These are phyloP conservation scores for Cornus kousa DNA, from an alignment of 148 eudicot genomes.

Conservation along the genomic window DNA sequence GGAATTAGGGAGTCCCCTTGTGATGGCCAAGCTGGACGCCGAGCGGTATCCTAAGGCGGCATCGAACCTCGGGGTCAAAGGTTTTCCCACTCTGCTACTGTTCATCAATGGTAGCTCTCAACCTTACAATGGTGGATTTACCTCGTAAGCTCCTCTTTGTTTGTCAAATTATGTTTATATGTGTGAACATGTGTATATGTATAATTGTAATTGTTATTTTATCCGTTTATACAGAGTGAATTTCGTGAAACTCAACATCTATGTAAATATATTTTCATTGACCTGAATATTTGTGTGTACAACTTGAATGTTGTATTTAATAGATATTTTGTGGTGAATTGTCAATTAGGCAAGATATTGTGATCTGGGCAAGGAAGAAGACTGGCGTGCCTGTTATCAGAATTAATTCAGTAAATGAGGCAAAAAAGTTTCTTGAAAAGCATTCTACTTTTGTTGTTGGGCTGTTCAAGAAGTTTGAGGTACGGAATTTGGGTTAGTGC, in stretches of 20 bases:
- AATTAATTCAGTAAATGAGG: constrained; percentile 54
- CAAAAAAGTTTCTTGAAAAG: constrained; percentile 64
- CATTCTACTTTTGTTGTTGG: constrained; percentile 59
- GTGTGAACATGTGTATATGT: neutral
- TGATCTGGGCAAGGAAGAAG: constrained; percentile 89
- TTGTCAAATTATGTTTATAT: neutral
- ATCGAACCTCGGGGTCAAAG: constrained; percentile 63
- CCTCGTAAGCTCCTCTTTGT: constrained; percentile 45
- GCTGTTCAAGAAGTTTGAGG: constrained; percentile 77
- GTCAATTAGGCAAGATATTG: constrained; percentile 70
- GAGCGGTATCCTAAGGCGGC: constrained; percentile 74
- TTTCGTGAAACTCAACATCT: too few relatives aligned
- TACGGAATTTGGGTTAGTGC: constrained; percentile 17
- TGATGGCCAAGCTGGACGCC: constrained; percentile 72
- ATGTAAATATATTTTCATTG: neutral
- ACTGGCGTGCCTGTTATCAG: constrained; percentile 70
- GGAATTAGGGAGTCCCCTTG: constrained; percentile 45
- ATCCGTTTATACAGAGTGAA: neutral
- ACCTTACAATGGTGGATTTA: constrained; percentile 77
- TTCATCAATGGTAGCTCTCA: constrained; percentile 75
- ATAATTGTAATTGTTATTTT: neutral
- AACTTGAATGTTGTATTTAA: too few relatives aligned
- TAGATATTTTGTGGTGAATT: neutral
- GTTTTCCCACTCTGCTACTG: constrained; percentile 77
- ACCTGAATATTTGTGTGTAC: too few relatives aligned